These are phyloP conservation scores for Camellia sinensis DNA, from an alignment of 148 eudicot genomes.

Conservation along the genomic window DNA sequence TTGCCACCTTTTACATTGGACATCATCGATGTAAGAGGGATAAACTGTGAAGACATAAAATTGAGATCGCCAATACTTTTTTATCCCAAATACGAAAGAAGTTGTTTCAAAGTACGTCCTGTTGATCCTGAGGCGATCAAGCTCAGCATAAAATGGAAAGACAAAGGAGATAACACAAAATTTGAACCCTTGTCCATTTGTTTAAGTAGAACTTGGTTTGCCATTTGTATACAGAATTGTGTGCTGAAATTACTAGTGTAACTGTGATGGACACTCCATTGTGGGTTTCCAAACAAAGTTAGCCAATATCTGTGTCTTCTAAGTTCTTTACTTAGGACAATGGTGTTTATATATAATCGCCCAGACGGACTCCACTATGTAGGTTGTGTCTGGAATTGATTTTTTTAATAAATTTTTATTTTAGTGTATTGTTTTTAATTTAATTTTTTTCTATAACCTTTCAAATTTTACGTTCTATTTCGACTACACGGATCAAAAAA, in stretches of 20 bases:
- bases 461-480: too few relatives aligned
- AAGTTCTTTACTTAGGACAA: too few relatives aligned
- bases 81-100: slow-evolving; percentile 15
- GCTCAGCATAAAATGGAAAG: slow-evolving; percentile 20
- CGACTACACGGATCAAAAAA: too few relatives aligned
- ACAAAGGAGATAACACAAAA: slow-evolving; percentile 19
- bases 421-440: too few relatives aligned
- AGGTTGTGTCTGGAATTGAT: too few relatives aligned
- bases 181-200: slow-evolving; percentile 8
- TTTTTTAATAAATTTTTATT: too few relatives aligned
- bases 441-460: too few relatives aligned
- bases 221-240: slow-evolving; percentile 4
- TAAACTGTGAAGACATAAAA: neutral
- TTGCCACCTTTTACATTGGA: neutral
- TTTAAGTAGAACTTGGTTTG: slow-evolving; percentile 5
- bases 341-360: too few relatives aligned
- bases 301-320: too few relatives aligned
- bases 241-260: neutral
- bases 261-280: too few relatives aligned
- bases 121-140: slow-evolving; percentile 15
- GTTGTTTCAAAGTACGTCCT: slow-evolving; percentile 16
- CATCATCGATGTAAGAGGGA: neutral
- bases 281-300: too few relatives aligned
- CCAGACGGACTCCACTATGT: too few relatives aligned
- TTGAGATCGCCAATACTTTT: slow-evolving; percentile 15